Conservation (phyloP, 192 early-diverging fungal species). For the Nowakowskiella sp. region DNA sequence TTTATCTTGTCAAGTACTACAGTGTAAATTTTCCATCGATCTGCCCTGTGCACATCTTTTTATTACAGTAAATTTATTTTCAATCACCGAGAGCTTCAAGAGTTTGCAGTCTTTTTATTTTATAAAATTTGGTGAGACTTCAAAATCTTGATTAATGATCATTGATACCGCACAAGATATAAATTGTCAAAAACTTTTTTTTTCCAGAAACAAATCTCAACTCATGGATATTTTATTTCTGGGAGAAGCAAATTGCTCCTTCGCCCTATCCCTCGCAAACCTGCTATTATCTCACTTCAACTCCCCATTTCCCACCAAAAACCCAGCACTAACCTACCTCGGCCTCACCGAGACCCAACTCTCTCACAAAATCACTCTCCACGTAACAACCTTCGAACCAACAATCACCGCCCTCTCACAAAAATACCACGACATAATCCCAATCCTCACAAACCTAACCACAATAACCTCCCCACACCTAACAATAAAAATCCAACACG, state of each 20-base stretch:
- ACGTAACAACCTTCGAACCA: constrained; percentile 41
- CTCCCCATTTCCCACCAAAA: constrained; percentile 5
- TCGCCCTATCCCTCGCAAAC: constrained; percentile 37
- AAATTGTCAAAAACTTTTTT: no score
- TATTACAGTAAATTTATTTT: no score
- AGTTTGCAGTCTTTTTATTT: no score
- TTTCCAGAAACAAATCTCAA: no score
- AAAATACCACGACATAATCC: constrained; percentile 40
- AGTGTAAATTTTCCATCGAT: no score
- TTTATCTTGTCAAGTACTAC: no score
- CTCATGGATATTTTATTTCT: constrained; percentile 15
- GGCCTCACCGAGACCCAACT: constrained; percentile 1
- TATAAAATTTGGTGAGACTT: no score
- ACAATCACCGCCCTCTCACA: constrained; percentile 20
- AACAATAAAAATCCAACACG: constrained; percentile 31
- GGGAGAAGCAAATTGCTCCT: constrained; percentile 42
- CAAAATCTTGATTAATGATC: no score
- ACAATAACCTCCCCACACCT: neutral
- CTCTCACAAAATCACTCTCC: constrained; percentile 16
- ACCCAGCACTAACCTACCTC: neutral
- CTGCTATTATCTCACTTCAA: constrained; percentile 26
- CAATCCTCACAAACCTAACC: constrained; percentile 8
- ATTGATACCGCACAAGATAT: no score
- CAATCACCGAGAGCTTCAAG: no score
- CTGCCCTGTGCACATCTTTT: no score